These are phyloP conservation scores for Rosa rugosa DNA, from an alignment of 306 rosid genomes.

Conservation along the genomic window DNA sequence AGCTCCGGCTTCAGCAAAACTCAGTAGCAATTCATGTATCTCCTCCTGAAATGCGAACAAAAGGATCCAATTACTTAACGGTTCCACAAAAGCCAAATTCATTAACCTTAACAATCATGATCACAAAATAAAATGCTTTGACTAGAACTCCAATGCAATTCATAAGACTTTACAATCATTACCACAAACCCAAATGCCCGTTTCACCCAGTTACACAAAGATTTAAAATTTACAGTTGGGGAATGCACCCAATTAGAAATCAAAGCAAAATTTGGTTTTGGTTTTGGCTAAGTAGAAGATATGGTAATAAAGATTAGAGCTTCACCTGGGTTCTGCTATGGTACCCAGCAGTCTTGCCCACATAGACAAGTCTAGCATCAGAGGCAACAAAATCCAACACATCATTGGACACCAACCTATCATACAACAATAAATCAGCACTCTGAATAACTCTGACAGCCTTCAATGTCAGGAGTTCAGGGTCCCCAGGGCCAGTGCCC, in stretches of 20 bases:
- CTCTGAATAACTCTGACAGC: conserved; percentile 65
- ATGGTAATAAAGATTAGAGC: neutral
- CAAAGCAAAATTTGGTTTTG: neutral
- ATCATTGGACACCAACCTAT: conserved; percentile 88
- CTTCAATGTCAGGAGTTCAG: conserved; percentile 81
- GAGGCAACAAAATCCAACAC: conserved; percentile 78
- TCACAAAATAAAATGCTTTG: neutral
- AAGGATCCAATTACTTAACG: neutral
- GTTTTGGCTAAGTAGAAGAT: neutral
- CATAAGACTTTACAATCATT: neutral
- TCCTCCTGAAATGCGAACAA: conserved; percentile 62
- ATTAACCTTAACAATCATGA: neutral
- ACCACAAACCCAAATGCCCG: conserved; percentile 13
- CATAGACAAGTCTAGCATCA: conserved; percentile 79
- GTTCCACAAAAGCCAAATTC: conserved; percentile 9
- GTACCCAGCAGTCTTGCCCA: conserved; percentile 93
- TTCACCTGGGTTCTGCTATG: conserved; percentile 95
- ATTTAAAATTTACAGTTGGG: neutral
- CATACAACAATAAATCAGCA: conserved; percentile 91
- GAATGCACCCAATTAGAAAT: conserved; percentile 5
- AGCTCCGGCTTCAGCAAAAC: conserved; percentile 97
- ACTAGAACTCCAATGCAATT: neutral
- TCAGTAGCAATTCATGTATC: conserved; percentile 87
- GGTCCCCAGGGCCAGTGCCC: conserved; percentile 97
- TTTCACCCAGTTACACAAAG: conserved; percentile 11